Evolutionary conservation across 306 rosid genomes (phyloP).

Genomic region (Lathyrus sativus): DNA sequence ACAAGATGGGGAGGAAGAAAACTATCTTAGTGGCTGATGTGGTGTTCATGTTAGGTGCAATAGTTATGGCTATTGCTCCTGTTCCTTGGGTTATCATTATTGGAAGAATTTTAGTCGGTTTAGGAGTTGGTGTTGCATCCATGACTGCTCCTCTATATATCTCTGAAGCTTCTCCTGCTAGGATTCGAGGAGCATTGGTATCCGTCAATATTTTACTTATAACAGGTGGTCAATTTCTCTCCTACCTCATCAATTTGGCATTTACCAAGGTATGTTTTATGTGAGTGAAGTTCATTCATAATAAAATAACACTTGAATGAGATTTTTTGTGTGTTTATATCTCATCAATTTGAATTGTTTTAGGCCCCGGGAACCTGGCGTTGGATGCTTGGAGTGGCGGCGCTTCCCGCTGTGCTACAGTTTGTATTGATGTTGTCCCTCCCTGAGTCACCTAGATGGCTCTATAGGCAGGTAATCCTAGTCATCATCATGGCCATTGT

Average conservation of each 20-base stretch:
- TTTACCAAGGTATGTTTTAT: slow-evolving; percentile 65
- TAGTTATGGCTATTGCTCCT: slow-evolving; percentile 75
- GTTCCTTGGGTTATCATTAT: slow-evolving; percentile 67
- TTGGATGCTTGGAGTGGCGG: slow-evolving; percentile 89
- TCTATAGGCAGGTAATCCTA: slow-evolving; percentile 63
- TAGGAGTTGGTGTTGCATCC: slow-evolving; percentile 92
- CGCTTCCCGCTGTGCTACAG: slow-evolving; percentile 66
- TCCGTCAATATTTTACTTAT: slow-evolving; percentile 69
- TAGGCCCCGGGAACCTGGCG: slow-evolving; percentile 84
- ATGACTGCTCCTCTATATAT: slow-evolving; percentile 90
- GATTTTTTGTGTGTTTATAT: background rate
- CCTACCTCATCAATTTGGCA: slow-evolving; percentile 75
- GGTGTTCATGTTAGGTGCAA: slow-evolving; percentile 62
- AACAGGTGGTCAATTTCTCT: slow-evolving; percentile 80
- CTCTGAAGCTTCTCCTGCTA: slow-evolving; percentile 87
- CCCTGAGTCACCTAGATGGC: slow-evolving; percentile 92
- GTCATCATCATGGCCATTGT: background rate
- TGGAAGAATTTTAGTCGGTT: slow-evolving; percentile 77
- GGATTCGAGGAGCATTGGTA: slow-evolving; percentile 82
- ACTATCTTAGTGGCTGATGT: slow-evolving; percentile 67
- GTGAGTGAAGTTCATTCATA: background rate
- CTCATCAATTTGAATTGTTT: slow-evolving; percentile 27
- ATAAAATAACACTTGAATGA: background rate
- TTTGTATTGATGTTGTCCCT: slow-evolving; percentile 68
- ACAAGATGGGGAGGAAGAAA: slow-evolving; percentile 65